phyloP scores from a whole-genome alignment of 108 stramenopile species.

The Nitzschia sp. region DNA sequence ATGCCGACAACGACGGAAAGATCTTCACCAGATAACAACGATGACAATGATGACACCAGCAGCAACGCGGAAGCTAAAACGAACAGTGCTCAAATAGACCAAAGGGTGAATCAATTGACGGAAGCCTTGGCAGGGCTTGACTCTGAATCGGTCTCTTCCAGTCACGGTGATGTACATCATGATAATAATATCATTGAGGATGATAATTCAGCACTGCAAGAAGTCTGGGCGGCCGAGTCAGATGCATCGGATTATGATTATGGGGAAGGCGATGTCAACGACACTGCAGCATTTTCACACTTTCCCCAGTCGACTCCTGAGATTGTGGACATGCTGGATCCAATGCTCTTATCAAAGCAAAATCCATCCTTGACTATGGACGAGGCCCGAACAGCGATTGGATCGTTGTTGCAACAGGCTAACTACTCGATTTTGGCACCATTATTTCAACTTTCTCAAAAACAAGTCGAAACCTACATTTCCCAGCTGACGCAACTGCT shows the following conservation, averaged over 20 bases:
- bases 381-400: slow-evolving; percentile 20
- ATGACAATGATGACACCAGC: slow-evolving; percentile 4
- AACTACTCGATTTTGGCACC: slow-evolving; percentile 31
- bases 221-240: slow-evolving; percentile 50
- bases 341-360: slow-evolving; percentile 14
- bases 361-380: slow-evolving; percentile 7
- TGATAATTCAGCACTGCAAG: slow-evolving; percentile 12
- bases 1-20: background rate
- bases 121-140: background rate
- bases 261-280: slow-evolving; percentile 20
- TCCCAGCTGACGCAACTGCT: slow-evolving; percentile 29
- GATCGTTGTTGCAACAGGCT: slow-evolving; percentile 26
- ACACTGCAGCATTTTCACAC: background rate
- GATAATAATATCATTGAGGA: too few relatives aligned
- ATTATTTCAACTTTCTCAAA: slow-evolving; percentile 17
- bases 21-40: background rate
- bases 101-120: background rate
- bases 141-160: background rate
- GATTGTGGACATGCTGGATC: slow-evolving; percentile 28
- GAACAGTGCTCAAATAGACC: background rate
- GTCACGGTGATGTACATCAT: too few relatives aligned
- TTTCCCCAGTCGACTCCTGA: background rate
- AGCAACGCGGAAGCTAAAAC: background rate
- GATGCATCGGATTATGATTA: slow-evolving; percentile 54
- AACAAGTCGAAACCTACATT: slow-evolving; percentile 8